Conservation (phyloP, 2,329 filamentous ascomycete species). For the Colletotrichum sp. region DNA sequence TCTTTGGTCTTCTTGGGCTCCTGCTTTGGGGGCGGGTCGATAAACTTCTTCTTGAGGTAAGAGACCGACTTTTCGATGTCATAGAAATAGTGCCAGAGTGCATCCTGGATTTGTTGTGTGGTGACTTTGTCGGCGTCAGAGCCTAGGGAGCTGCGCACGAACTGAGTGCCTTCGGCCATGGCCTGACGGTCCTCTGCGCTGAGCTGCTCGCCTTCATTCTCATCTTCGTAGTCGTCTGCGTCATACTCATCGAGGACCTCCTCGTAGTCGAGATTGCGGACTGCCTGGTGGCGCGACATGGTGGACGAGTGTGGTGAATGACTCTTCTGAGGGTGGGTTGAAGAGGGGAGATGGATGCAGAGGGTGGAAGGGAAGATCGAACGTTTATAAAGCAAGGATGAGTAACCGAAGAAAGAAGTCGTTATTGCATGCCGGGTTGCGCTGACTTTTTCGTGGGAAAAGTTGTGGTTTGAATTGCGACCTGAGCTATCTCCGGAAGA, state of each 20-base stretch:
- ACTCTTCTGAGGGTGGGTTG: not conserved
- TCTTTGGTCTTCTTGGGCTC: slow-evolving; percentile 45
- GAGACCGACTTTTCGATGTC: slow-evolving; percentile 85
- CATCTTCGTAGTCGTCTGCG: slow-evolving; percentile 45
- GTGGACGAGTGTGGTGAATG: not conserved
- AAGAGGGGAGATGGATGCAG: not conserved
- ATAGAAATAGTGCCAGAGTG: slow-evolving; percentile 95
- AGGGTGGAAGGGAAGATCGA: not conserved
- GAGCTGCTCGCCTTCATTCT: slow-evolving; percentile 49
- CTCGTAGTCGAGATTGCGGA: slow-evolving; percentile 54
- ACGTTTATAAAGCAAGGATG: not conserved
- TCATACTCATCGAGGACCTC: slow-evolving; percentile 56
- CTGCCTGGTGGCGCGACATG: slow-evolving; percentile 54
- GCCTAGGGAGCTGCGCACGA: slow-evolving; percentile 72
- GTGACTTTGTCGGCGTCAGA: slow-evolving; percentile 61
- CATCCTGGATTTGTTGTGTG: slow-evolving; percentile 77
- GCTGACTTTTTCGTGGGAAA: not conserved
- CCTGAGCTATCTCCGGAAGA: not conserved
- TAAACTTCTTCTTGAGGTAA: slow-evolving; percentile 74
- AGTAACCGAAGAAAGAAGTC: not conserved
- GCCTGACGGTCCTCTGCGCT: slow-evolving; percentile 51
- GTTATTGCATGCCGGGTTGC: not conserved
- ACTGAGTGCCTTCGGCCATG: slow-evolving; percentile 69
- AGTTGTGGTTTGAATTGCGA: not conserved
- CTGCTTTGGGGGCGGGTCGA: slow-evolving; percentile 47